Conservation (phyloP, 208 protist species). For the Wallacemonas sp. region DNA sequence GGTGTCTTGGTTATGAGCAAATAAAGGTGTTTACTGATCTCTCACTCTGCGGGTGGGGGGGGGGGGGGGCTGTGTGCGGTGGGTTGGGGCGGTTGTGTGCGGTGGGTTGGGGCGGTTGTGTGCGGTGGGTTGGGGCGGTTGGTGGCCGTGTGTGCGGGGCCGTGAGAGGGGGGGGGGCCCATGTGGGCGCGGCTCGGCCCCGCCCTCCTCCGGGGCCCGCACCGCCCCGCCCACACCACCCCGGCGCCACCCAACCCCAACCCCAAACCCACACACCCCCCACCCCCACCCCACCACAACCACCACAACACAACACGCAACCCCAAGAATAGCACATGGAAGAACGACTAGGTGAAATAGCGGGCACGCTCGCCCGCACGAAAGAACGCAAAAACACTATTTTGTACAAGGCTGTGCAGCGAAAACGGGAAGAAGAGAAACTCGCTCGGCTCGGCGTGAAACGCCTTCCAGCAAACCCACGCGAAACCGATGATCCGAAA, state of each 20-base stretch:
- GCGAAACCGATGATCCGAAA: conserved; percentile 50
- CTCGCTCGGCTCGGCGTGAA: conserved; percentile 55
- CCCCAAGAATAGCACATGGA: conserved; percentile 46
- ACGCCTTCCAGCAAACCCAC: conserved; percentile 66
- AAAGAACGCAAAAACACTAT: conserved; percentile 82
- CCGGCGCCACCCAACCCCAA: not conserved
- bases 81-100: no score
- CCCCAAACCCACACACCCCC: not conserved
- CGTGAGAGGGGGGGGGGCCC: no score
- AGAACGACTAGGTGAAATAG: conserved; percentile 77
- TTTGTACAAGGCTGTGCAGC: conserved; percentile 73
- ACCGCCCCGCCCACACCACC: not conserved
- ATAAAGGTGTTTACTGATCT: no score
- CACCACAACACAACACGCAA: not conserved
- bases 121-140: no score
- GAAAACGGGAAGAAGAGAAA: conserved; percentile 56
- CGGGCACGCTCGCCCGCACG: conserved; percentile 79
- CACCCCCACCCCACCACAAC: not conserved
- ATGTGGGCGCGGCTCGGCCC: not conserved
- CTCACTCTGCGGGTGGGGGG: no score
- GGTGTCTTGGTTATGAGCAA: no score
- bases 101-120: no score
- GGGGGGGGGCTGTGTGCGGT: no score
- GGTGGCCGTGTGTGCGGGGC: no score
- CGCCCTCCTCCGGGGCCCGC: not conserved